Percentiles rank a stretch among this genome's conserved stretches.
Evolutionary conservation across 257 asterid species (phyloP).

Genomic region (Leptodermis oblonga): DNA sequence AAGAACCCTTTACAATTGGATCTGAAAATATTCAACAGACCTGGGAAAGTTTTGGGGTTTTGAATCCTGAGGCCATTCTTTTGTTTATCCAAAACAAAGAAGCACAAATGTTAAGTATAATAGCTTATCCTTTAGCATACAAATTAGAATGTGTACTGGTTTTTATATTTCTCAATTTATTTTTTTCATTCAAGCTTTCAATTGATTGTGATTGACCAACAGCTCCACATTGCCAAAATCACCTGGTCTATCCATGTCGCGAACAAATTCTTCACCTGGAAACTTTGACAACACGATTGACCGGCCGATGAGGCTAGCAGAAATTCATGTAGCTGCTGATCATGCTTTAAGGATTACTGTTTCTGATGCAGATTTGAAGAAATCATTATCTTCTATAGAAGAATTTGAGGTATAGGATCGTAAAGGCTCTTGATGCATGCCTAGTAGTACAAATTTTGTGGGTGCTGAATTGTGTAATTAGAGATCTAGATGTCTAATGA

Average conservation of each 20-base stretch:
- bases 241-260: conserved; percentile 54
- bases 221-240: conserved; percentile 55
- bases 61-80: too few species aligned
- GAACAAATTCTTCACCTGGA: conserved; percentile 87
- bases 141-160: neutral
- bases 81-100: too few species aligned
- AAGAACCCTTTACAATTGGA: neutral
- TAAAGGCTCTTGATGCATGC: conserved; percentile 11
- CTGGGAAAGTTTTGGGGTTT: too few species aligned
- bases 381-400: conserved; percentile 72
- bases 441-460: neutral
- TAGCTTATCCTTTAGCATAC: neutral
- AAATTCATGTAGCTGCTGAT: conserved; percentile 90
- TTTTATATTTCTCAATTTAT: conserved; percentile 1
- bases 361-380: conserved; percentile 60
- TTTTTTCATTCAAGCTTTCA: conserved; percentile 19
- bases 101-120: neutral
- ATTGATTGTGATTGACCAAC: conserved; percentile 43
- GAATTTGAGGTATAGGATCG: conserved; percentile 75
- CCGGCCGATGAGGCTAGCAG: conserved; percentile 97
- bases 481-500: neutral
- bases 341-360: conserved; percentile 78
- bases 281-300: conserved; percentile 70
- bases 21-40: too few species aligned
- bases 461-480: neutral